Conservation (phyloP, 257 asterid genomes). For the Haberlea rhodopensis region DNA sequence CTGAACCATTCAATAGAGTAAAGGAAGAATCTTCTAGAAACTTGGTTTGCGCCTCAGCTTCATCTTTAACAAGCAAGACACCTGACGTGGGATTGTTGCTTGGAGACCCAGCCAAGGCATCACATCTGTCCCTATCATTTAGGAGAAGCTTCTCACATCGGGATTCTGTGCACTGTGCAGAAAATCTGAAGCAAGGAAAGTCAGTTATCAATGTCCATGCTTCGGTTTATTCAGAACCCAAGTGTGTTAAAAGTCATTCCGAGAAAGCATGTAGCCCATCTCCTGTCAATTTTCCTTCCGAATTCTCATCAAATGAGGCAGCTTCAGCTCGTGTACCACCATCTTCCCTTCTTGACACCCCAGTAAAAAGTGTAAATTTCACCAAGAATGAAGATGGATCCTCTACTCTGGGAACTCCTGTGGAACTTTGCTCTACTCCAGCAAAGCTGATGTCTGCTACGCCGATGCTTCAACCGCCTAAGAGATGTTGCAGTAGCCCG, state of each 20-base stretch:
- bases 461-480: conserved; percentile 55
- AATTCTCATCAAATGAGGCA: conserved; percentile 19
- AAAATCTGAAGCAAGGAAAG: conserved; percentile 23
- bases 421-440: conserved; percentile 45
- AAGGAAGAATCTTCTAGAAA: conserved; percentile 30
- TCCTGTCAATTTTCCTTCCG: conserved; percentile 18
- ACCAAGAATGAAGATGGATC: conserved; percentile 25
- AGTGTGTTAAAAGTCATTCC: conserved; percentile 1
- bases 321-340: conserved; percentile 10
- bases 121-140: conserved; percentile 59
- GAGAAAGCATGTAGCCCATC: conserved; percentile 7
- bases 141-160: conserved; percentile 42
- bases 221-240: conserved; percentile 21
- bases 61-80: conserved; percentile 22
- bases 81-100: conserved; percentile 15
- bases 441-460: conserved; percentile 60
- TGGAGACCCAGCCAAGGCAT: conserved; percentile 30
- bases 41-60: conserved; percentile 20
- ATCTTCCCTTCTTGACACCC: conserved; percentile 45
- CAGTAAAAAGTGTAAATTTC: conserved; percentile 38
- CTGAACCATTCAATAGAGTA: conserved; percentile 47
- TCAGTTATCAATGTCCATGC: conserved; percentile 16
- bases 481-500: conserved; percentile 73
- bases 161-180: conserved; percentile 18
- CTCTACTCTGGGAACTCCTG: conserved; percentile 47